Evolutionary conservation across 2,329 filamentous ascomycete species (phyloP), one percentile per base, ranked within the genome.

Genomic region (Mycosphaerella sp.): DNA sequence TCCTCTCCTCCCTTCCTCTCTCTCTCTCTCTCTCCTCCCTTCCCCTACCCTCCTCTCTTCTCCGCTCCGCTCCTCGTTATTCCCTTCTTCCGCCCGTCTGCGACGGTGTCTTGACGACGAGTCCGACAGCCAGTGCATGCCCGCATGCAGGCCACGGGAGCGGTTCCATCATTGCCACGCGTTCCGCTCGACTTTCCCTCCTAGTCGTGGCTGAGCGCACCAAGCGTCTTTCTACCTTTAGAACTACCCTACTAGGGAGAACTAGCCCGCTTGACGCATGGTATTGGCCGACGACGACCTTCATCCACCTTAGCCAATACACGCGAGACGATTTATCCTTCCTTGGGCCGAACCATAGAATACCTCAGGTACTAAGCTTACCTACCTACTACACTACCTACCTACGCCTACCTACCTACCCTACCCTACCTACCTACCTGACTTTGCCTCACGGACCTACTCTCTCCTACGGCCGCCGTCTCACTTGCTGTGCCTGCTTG

Each of bases 71-170:
- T 34, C 40, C 38, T 34, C 36, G 8, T 39, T n/a, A 2, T 26
- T 41, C 34, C 8, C 36, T 21, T 29, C 26, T 29, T 21, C 21
- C 14, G 38, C 12, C 29, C 11, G 32, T 36, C 32, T 36, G 32
- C 11, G 32, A 36, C 48, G 17, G n/a, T 44, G 23, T 38, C n/a
- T 39, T 12, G 38, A 26, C 10, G 2, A 2, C n/a, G 43, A 29
- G 45, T 2, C 21, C 32, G 42, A 48, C 44, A 42, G 36, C 46
- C 21, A 21, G 21, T 21, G 21, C 21, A 21, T 21, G 21, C 3
- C 21, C 21, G 6, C 31, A 51, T 55, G 48, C 43, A 43, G 43
- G 44, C 53, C 42, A 48, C 29, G 42, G 48, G 40, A 23, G 48
- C 36, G 40, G 11, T 21, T 31, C 21, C 26, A 38, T 40, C 12